Percentiles rank a stretch among this genome's conserved stretches.
Conservation (phyloP, 1,284 basidiomycete species). For the Chiua sp. region DNA sequence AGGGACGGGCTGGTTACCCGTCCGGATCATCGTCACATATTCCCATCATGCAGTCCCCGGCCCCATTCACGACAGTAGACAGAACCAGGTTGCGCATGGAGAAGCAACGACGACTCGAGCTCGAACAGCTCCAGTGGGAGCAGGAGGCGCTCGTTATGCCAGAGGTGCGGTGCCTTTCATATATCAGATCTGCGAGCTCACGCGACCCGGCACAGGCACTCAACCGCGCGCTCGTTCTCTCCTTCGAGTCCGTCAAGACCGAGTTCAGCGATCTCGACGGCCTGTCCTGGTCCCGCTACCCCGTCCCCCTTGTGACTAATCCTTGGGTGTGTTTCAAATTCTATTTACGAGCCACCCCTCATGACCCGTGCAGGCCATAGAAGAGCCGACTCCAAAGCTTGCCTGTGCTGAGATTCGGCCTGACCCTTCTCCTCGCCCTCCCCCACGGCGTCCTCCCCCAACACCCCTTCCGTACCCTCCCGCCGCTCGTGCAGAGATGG, state of each 20-base stretch:
- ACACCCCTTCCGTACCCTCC: conserved; percentile 31
- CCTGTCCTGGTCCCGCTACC: conserved; percentile 44
- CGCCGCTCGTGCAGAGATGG: conserved; percentile 41
- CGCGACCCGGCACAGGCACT: conserved; percentile 41
- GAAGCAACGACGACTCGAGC: conserved; percentile 41
- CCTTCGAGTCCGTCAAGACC: conserved; percentile 50
- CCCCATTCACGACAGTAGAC: conserved; percentile 18
- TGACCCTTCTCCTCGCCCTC: conserved; percentile 10
- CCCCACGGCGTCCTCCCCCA: conserved; percentile 8
- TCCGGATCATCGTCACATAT: not conserved
- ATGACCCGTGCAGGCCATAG: conserved; percentile 19
- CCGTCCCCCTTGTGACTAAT: conserved; percentile 26
- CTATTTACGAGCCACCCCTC: not conserved
- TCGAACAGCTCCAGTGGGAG: conserved; percentile 54
- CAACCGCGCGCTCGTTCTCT: conserved; percentile 41
- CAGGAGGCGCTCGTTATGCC: conserved; percentile 55
- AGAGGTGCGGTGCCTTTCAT: conserved; percentile 39
- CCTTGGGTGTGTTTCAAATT: conserved; percentile 29
- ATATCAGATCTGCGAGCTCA: conserved; percentile 2
- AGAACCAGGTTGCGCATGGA: conserved; percentile 37
- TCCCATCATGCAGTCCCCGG: conserved; percentile 21
- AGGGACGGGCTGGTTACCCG: conserved; percentile 13
- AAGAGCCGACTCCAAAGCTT: conserved; percentile 37
- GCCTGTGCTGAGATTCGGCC: conserved; percentile 26
- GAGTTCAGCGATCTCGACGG: conserved; percentile 57